Evolutionary conservation across 805 yeast species (phyloP).

Genomic region (Candida sithepensis): DNA sequence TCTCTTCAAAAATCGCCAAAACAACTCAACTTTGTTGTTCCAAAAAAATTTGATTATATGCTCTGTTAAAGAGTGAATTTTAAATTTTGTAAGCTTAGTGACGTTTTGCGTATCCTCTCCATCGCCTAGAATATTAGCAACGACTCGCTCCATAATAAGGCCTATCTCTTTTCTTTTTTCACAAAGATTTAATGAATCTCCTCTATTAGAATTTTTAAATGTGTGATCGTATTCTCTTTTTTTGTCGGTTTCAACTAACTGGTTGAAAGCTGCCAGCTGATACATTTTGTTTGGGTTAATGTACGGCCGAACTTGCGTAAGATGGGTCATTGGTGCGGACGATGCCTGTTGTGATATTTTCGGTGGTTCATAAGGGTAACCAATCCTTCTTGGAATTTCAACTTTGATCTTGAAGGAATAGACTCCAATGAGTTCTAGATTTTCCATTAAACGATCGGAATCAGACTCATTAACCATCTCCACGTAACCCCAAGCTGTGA

Average conservation of each 20-base stretch:
- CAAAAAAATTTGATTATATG: conserved; percentile 31
- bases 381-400: conserved; percentile 21
- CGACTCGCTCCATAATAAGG: conserved; percentile 14
- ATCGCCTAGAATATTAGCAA: conserved; percentile 6
- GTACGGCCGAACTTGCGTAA: conserved; percentile 19
- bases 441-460: conserved; percentile 21
- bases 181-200: conserved; percentile 3
- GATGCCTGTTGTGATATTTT: conserved; percentile 6
- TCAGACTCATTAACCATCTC: conserved; percentile 25
- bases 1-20: conserved; percentile 23
- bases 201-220: background rate
- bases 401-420: conserved; percentile 29
- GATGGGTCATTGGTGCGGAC: background rate
- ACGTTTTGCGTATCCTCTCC: conserved; percentile 1
- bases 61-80: conserved; percentile 26
- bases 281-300: conserved; percentile 26
- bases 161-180: conserved; percentile 20
- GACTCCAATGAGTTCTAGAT: conserved; percentile 20
- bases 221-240: conserved; percentile 1
- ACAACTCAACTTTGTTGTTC: conserved; percentile 21
- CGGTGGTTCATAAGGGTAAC: conserved; percentile 5
- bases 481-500: conserved; percentile 30
- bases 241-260: conserved; percentile 21
- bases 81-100: conserved; percentile 13
- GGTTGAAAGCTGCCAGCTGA: conserved; percentile 26